These are phyloP conservation scores for Fusarium incarnatum DNA, from an alignment of 2,329 filamentous ascomycete genomes.

Conservation along the genomic window DNA sequence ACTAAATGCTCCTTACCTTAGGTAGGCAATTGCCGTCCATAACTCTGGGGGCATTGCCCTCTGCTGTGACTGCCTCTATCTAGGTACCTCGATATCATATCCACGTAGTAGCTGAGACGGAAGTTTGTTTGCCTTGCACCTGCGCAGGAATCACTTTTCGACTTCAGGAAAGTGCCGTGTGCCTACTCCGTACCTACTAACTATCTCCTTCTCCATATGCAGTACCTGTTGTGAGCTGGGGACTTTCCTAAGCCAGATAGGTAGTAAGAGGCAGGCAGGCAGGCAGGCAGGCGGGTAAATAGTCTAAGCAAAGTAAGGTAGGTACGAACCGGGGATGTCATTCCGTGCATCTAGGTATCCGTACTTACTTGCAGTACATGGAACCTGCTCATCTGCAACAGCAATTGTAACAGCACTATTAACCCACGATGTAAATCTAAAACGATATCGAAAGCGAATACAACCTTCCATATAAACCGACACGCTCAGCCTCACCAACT, in stretches of 20 bases:
- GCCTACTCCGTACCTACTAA: neutral
- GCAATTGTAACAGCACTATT: neutral
- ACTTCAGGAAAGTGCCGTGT: neutral
- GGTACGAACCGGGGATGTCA: slow-evolving; percentile 18
- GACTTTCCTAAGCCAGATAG: neutral
- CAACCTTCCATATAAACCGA: neutral
- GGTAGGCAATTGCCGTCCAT: neutral
- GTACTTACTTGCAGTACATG: slow-evolving; percentile 1
- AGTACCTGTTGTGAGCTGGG: neutral
- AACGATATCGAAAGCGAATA: neutral
- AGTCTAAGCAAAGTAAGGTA: neutral
- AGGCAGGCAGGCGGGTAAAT: neutral
- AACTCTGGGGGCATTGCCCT: neutral
- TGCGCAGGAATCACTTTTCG: neutral
- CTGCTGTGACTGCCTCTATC: neutral
- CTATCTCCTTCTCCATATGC: neutral
- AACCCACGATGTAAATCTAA: neutral
- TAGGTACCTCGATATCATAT: neutral
- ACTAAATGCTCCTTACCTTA: neutral
- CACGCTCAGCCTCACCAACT: neutral
- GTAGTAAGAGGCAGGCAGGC: neutral
- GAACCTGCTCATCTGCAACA: neutral
- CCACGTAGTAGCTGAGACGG: neutral
- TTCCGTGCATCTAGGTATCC: slow-evolving; percentile 20
- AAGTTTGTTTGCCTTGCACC: neutral